Evolutionary conservation across 257 asterid species (phyloP), one percentile per base, ranked within the genome.

Genomic region (Penstemon barbatus): DNA sequence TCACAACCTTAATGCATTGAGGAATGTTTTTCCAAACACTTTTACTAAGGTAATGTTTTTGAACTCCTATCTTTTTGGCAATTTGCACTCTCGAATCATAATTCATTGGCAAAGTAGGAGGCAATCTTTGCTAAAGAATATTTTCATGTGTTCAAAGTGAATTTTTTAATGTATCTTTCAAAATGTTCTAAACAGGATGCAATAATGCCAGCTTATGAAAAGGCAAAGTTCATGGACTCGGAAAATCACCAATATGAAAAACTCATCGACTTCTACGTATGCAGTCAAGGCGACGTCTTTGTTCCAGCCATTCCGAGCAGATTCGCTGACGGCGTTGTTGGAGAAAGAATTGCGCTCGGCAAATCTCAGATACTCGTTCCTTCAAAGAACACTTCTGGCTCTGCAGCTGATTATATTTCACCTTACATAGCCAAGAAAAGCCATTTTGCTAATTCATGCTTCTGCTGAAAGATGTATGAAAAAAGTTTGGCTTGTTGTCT

Each of bases 11-110:
- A 58, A 73, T 70, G 77, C 76, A 33, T 50, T 90, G 51, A 84
- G 94, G 65, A 61, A 80, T 44, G 49, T 60, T 63, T 90, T 82
- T 42, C 91, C 96, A 45, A 79, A 84, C 66, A 83, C 89, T 10
- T 85, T 81, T 33, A 85, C 88, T 52, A 85, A 86, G 96, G 94
- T 86, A 75, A 61, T 15, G 36, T 13, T 10, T 57, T 63, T 25
- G 33, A 2, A 15, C 18, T 2, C 33, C 33, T 25, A 25, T 25
- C 33, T 25, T 25, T 25, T 25, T 25, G 33, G 33, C 33, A 25
- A 1, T 25, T 25, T 25, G 33, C 33, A 25, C 2, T 25, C 33
- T 25, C 33, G 33, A 25, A 15, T 15, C 18, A n/a, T n/a, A n/a
- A n/a, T n/a, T n/a, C n/a, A n/a, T n/a, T n/a, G n/a, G n/a, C n/a